Conservation (phyloP, 176 grass and related monocot species). For the Eleusine indica region DNA sequence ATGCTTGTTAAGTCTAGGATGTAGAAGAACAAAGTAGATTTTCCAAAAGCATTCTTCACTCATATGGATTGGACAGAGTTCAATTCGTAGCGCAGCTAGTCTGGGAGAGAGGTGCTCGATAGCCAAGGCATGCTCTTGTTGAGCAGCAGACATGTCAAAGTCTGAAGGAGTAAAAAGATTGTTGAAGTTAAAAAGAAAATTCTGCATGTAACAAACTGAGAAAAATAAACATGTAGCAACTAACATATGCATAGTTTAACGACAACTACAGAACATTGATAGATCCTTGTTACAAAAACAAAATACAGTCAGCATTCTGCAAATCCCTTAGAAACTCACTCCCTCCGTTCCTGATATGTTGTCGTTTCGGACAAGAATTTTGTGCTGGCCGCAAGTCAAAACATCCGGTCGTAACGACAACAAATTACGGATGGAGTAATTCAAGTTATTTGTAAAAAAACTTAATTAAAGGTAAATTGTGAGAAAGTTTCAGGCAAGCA, state of each 20-base stretch:
- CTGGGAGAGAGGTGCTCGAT: slow-evolving; percentile 73
- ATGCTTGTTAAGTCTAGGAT: slow-evolving; percentile 85
- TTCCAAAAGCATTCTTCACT: slow-evolving; percentile 94
- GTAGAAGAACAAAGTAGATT: slow-evolving; percentile 97
- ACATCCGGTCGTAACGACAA: no score
- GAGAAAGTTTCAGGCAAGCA: neutral
- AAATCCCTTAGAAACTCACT: neutral
- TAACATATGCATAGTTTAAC: neutral
- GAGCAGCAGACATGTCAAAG: slow-evolving; percentile 93
- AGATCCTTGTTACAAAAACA: neutral
- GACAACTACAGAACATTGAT: neutral
- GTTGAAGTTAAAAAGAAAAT: slow-evolving; percentile 13
- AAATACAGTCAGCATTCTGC: slow-evolving; percentile 8
- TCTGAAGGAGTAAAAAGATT: slow-evolving; percentile 48
- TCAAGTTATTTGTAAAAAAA: neutral
- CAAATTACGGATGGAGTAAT: no score
- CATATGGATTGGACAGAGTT: slow-evolving; percentile 88
- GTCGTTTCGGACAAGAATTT: no score
- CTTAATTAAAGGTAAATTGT: slow-evolving; percentile 8
- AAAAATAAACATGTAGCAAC: neutral
- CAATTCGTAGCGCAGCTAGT: slow-evolving; percentile 86
- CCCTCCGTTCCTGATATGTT: no score
- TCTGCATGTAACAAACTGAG: neutral
- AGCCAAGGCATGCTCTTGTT: slow-evolving; percentile 80
- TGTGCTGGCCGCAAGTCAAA: no score